A percentile compares a stretch with the other conserved stretches of the same genome.
phyloP scores from a whole-genome alignment of 116 monocot species.

The Posidonia oceanica region DNA sequence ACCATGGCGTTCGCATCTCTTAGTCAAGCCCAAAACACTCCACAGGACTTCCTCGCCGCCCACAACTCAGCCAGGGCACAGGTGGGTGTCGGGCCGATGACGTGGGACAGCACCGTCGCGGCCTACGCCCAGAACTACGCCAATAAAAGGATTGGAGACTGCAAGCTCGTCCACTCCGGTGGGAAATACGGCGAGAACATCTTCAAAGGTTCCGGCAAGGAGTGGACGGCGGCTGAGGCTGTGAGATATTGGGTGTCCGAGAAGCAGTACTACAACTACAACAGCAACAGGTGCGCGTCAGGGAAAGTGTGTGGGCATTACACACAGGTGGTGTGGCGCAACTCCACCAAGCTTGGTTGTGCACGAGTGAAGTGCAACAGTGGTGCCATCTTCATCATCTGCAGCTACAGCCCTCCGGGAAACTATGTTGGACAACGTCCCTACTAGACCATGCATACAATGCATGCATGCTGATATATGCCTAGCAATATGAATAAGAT shows the following conservation, averaged over 20 bases:
- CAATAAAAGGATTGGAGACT: slow-evolving; percentile 7
- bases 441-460: neutral
- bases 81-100: slow-evolving; percentile 18
- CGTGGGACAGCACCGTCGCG: slow-evolving; percentile 21
- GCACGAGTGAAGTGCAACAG: slow-evolving; percentile 23
- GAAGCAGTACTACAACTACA: slow-evolving; percentile 17
- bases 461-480: too few relatives aligned
- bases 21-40: slow-evolving; percentile 15
- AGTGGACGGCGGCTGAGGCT: slow-evolving; percentile 16
- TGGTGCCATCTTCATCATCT: slow-evolving; percentile 17
- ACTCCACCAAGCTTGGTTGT: slow-evolving; percentile 21
- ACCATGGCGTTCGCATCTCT: neutral
- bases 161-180: slow-evolving; percentile 20
- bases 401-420: slow-evolving; percentile 18
- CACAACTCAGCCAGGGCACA: slow-evolving; percentile 22
- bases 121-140: slow-evolving; percentile 26
- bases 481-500: too few relatives aligned
- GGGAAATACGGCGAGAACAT: slow-evolving; percentile 40
- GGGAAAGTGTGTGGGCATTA: slow-evolving; percentile 23
- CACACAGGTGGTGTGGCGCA: slow-evolving; percentile 24
- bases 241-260: slow-evolving; percentile 19
- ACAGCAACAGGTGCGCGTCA: slow-evolving; percentile 10
- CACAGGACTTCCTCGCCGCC: slow-evolving; percentile 21
- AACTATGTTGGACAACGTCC: slow-evolving; percentile 15
- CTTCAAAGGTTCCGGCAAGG: slow-evolving; percentile 19